Conservation (phyloP, 306 rosid genomes). For the Malus orientalis region DNA sequence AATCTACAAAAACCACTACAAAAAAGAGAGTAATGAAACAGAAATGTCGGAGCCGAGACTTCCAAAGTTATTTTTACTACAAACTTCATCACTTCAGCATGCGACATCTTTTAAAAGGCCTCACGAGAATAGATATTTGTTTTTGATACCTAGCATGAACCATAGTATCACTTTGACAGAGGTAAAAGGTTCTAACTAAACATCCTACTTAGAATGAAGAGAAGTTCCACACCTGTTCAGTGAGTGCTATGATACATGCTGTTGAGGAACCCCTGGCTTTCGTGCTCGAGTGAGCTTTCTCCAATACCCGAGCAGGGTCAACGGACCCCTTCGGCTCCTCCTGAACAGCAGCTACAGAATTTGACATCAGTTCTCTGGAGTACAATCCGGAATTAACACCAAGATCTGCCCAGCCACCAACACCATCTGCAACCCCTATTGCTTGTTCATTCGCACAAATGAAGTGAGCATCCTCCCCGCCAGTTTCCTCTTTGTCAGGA, state of each 20-base stretch:
- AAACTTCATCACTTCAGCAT: background rate
- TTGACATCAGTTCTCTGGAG: slow-evolving; percentile 91
- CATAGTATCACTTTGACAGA: background rate
- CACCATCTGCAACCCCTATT: slow-evolving; percentile 97
- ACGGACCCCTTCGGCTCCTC: slow-evolving; percentile 95
- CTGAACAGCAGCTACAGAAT: slow-evolving; percentile 70
- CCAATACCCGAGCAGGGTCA: slow-evolving; percentile 93
- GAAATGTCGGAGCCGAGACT: background rate
- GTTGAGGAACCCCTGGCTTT: slow-evolving; percentile 93
- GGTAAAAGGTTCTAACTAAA: background rate
- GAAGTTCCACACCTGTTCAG: slow-evolving; percentile 58
- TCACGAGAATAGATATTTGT: background rate
- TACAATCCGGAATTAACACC: slow-evolving; percentile 83
- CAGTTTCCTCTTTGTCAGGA: slow-evolving; percentile 96
- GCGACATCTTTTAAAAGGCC: background rate
- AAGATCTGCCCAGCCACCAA: slow-evolving; percentile 98
- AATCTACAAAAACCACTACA: background rate
- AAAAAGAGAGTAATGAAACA: background rate
- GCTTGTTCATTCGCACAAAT: slow-evolving; percentile 91
- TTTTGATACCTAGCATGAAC: background rate
- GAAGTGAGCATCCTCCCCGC: slow-evolving; percentile 99
- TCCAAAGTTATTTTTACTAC: background rate
- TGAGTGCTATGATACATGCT: slow-evolving; percentile 91
- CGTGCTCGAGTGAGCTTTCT: slow-evolving; percentile 87
- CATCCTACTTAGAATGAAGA: background rate